Evolutionary conservation across 768 basidiomycete genomes (phyloP).

Genomic region (Mycena leptocephala): DNA sequence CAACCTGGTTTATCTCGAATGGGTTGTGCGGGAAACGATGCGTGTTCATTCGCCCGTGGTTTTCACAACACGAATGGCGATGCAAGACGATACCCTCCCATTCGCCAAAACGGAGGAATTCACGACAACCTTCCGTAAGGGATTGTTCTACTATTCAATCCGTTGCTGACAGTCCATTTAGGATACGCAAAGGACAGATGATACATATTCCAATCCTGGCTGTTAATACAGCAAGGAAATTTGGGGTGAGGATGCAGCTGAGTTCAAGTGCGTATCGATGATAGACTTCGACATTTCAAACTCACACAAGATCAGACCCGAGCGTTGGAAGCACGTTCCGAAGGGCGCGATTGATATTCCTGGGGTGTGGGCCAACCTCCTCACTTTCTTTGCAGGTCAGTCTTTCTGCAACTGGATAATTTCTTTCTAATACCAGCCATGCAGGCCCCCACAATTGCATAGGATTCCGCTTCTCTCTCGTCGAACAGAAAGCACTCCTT

Average conservation of each 20-base stretch:
- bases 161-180: constrained; percentile 25
- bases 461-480: constrained; percentile 75
- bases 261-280: constrained; percentile 66
- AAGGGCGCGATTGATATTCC: constrained; percentile 64
- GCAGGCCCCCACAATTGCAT: constrained; percentile 70
- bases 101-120: constrained; percentile 59
- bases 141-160: background rate
- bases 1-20: constrained; percentile 58
- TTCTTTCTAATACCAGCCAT: background rate
- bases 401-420: too few relatives aligned
- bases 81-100: constrained; percentile 69
- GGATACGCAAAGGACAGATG: constrained; percentile 61
- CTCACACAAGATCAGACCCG: constrained; percentile 63
- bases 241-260: constrained; percentile 77
- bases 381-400: constrained; percentile 74
- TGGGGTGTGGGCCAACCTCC: constrained; percentile 72
- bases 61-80: constrained; percentile 58
- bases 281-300: background rate
- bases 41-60: constrained; percentile 71
- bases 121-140: constrained; percentile 52
- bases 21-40: constrained; percentile 72
- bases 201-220: constrained; percentile 66
- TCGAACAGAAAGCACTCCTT: constrained; percentile 67
- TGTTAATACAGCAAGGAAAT: constrained; percentile 66
- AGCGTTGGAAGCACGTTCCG: constrained; percentile 71